A percentile compares a stretch with the other conserved stretches of the same genome.
phyloP scores from a whole-genome alignment of 2,329 filamentous ascomycete genomes.

The Coniochaeta sp. region DNA sequence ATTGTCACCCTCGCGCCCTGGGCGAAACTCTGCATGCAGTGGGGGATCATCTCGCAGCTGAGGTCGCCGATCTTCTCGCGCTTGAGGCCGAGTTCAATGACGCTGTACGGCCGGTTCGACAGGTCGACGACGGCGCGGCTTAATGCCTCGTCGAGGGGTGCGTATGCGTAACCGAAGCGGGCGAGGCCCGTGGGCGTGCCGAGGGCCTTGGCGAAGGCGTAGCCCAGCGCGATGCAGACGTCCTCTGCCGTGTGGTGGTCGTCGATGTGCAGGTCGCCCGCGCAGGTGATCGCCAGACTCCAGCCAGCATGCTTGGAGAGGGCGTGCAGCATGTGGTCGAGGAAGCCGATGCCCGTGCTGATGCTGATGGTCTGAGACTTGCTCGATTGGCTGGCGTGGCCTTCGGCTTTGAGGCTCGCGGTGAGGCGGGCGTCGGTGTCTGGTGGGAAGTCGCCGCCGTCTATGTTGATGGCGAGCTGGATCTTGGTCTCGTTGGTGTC shows the following conservation, averaged over 20 bases:
- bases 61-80: constrained; percentile 92
- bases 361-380: constrained; percentile 80
- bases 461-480: constrained; percentile 83
- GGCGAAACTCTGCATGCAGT: constrained; percentile 91
- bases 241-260: constrained; percentile 99
- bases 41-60: constrained; percentile 93
- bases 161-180: constrained; percentile 87
- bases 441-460: constrained; percentile 73
- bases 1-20: constrained; percentile 86
- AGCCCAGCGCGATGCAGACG: constrained; percentile 82
- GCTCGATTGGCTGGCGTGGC: constrained; percentile 79
- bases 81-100: constrained; percentile 76
- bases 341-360: constrained; percentile 91
- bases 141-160: constrained; percentile 89
- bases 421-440: constrained; percentile 52
- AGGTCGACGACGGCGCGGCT: constrained; percentile 92
- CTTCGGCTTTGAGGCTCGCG: constrained; percentile 37
- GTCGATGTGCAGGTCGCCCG: constrained; percentile 92
- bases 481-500: constrained; percentile 99
- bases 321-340: constrained; percentile 98
- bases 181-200: constrained; percentile 73
- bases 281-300: constrained; percentile 76
- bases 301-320: constrained; percentile 93
- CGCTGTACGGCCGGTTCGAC: constrained; percentile 81
- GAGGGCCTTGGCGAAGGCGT: constrained; percentile 75